A percentile compares a stretch with the other conserved stretches of the same genome.
These are phyloP conservation scores for Hypoxylon sp. DNA, from an alignment of 2,329 filamentous ascomycete species.

Conservation along the genomic window DNA sequence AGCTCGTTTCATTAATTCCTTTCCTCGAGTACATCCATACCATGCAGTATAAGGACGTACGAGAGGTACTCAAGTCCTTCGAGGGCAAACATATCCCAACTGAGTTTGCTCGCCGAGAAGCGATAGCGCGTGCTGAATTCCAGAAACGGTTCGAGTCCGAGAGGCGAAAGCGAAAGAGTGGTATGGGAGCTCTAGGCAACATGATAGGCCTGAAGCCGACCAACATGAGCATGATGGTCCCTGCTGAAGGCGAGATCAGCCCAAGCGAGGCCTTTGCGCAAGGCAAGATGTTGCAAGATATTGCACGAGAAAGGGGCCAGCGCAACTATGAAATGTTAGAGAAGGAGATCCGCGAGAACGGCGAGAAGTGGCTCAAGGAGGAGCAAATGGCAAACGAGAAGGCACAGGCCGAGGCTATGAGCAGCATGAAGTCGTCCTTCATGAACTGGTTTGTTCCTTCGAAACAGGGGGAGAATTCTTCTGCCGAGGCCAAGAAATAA, in stretches of 20 bases:
- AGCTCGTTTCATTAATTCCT: slow-evolving; percentile 89
- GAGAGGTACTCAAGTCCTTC: slow-evolving; percentile 88
- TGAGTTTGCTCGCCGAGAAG: slow-evolving; percentile 92
- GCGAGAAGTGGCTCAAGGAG: slow-evolving; percentile 95
- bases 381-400: slow-evolving; percentile 91
- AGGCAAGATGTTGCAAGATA: slow-evolving; percentile 97
- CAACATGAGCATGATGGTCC: slow-evolving; percentile 73
- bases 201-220: slow-evolving; percentile 83
- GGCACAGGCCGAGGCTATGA: slow-evolving; percentile 90
- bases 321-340: slow-evolving; percentile 91
- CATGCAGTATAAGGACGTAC: slow-evolving; percentile 91
- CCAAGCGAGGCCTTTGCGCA: slow-evolving; percentile 84
- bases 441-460: slow-evolving; percentile 66
- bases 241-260: slow-evolving; percentile 76
- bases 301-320: slow-evolving; percentile 91
- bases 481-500: slow-evolving; percentile 42
- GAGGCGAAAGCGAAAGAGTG: slow-evolving; percentile 71
- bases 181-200: slow-evolving; percentile 77
- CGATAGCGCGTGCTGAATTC: slow-evolving; percentile 87
- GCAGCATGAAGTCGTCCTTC: slow-evolving; percentile 88
- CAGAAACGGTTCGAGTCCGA: slow-evolving; percentile 81
- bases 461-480: slow-evolving; percentile 30
- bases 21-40: slow-evolving; percentile 98
- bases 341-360: slow-evolving; percentile 91
- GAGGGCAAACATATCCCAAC: slow-evolving; percentile 89